Percentiles rank a stretch among this genome's conserved stretches.
phyloP scores from a whole-genome alignment of 768 basidiomycete species.

The Macrolepiota dolichaula region DNA sequence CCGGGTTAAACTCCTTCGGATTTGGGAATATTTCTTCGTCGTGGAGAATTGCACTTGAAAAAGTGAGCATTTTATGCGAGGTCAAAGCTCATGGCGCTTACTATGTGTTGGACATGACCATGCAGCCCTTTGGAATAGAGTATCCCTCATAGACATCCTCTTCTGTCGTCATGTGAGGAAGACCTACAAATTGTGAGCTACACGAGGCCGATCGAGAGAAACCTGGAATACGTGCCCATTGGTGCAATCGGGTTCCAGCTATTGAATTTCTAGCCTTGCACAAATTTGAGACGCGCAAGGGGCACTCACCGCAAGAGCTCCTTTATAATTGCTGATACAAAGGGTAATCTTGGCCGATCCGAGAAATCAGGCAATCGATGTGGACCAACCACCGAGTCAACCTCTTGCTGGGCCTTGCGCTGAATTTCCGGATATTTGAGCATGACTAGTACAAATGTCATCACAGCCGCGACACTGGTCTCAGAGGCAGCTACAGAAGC shows the following conservation, averaged over 20 bases:
- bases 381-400: conserved; percentile 17
- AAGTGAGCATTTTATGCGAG: background rate
- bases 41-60: conserved; percentile 23
- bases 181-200: background rate
- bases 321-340: conserved; percentile 17
- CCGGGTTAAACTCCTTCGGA: conserved; percentile 28
- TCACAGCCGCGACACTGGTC: background rate
- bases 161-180: background rate
- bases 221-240: background rate
- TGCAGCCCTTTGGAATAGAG: background rate
- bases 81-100: background rate
- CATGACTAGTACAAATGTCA: conserved; percentile 10
- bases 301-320: conserved; percentile 16
- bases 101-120: background rate
- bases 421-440: conserved; percentile 11
- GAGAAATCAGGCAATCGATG: conserved; percentile 19
- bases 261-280: background rate
- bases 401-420: conserved; percentile 18
- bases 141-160: conserved; percentile 3
- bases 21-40: conserved; percentile 28
- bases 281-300: background rate
- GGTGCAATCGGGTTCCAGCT: background rate
- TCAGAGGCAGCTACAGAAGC: background rate
- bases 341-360: conserved; percentile 15
- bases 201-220: background rate